phyloP scores from a whole-genome alignment of 106 monocot species.

The Acorus gramineus region DNA sequence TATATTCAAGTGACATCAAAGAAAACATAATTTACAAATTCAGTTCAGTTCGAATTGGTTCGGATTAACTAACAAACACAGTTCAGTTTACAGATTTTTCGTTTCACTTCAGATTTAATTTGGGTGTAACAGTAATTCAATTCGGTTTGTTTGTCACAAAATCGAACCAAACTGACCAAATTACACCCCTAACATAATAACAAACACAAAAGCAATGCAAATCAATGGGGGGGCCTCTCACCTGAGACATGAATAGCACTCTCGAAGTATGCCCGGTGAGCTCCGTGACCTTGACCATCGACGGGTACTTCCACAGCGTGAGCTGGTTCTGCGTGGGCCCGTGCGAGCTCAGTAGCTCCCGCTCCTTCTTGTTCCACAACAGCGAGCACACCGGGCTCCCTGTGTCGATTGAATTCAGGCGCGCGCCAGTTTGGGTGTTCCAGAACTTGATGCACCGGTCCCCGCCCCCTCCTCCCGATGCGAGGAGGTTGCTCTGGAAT shows the following conservation, averaged over 20 bases:
- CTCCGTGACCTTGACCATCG: not conserved
- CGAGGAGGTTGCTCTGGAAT: slow-evolving; percentile 15
- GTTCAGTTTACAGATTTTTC: too few species aligned
- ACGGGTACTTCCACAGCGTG: slow-evolving; percentile 9
- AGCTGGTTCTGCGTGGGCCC: slow-evolving; percentile 5
- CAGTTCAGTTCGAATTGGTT: too few species aligned
- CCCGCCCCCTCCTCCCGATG: slow-evolving; percentile 15
- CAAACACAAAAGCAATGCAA: too few species aligned
- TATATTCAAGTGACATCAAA: too few species aligned
- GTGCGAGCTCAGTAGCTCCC: slow-evolving; percentile 21
- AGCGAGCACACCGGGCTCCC: slow-evolving; percentile 14
- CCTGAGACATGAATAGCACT: slow-evolving; percentile 3
- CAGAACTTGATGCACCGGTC: slow-evolving; percentile 20
- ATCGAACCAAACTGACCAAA: too few species aligned
- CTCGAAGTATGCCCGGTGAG: not conserved
- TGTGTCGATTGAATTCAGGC: slow-evolving; percentile 8
- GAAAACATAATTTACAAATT: too few species aligned
- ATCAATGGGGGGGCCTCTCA: too few species aligned
- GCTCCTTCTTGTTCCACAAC: slow-evolving; percentile 20
- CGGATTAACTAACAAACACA: too few species aligned
- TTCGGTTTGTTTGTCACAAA: too few species aligned
- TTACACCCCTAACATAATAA: too few species aligned
- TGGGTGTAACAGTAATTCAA: too few species aligned
- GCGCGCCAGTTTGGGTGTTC: slow-evolving; percentile 12
- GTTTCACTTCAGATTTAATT: too few species aligned